Evolutionary conservation across 495 filamentous ascomycete species (phyloP).

Genomic region (Tuber melanosporum): DNA sequence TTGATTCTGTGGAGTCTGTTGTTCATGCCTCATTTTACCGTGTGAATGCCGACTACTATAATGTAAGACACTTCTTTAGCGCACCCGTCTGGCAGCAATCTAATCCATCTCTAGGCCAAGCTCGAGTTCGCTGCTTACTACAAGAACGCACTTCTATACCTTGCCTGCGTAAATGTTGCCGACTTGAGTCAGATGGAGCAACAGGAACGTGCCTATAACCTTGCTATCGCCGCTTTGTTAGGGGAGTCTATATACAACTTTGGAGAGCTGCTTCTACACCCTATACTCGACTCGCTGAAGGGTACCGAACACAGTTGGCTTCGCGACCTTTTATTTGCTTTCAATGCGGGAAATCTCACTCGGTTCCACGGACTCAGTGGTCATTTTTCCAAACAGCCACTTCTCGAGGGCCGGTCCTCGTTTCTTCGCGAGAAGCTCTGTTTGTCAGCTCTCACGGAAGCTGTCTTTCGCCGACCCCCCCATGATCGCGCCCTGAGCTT

Average conservation of each 20-base stretch:
- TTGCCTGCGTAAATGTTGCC: conserved; percentile 84
- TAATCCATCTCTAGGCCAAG: conserved; percentile 52
- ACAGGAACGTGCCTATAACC: conserved; percentile 77
- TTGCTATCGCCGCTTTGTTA: conserved; percentile 83
- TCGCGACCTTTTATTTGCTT: conserved; percentile 86
- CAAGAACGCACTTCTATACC: conserved; percentile 93
- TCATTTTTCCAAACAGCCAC: conserved; percentile 66
- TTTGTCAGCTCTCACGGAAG: conserved; percentile 86
- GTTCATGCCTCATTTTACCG: conserved; percentile 97
- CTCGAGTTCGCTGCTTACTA: conserved; percentile 92
- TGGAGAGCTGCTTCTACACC: conserved; percentile 94
- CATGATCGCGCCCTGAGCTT: conserved; percentile 94
- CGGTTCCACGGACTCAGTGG: conserved; percentile 74
- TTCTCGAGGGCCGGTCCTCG: conserved; percentile 69
- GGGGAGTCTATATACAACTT: conserved; percentile 98
- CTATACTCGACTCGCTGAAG: conserved; percentile 76
- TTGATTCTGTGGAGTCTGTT: conserved; percentile 91
- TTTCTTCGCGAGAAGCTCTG: conserved; percentile 98
- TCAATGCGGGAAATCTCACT: conserved; percentile 89
- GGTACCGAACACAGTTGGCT: conserved; percentile 62
- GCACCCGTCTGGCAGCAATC: not conserved
- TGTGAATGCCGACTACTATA: conserved; percentile 90
- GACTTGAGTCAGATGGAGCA: conserved; percentile 66
- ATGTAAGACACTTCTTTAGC: conserved; percentile 47
- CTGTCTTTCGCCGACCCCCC: conserved; percentile 90